Base-by-base conservation (phyloP, 2,329 filamentous ascomycete species). In the Microcyclospora pomicola region DNA sequence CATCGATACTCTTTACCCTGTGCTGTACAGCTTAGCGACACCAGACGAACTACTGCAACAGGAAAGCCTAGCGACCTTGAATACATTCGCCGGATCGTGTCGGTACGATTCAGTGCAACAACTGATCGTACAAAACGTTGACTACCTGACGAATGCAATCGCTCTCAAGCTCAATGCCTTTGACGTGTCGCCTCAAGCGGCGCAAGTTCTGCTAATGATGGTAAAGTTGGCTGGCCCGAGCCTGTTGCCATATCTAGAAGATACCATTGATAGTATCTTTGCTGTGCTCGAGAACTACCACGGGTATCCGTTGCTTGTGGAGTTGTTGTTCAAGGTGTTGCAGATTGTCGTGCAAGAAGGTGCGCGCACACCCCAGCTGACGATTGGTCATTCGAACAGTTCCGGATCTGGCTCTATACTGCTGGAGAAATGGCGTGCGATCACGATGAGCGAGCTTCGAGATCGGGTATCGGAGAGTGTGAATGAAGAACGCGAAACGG, bases 121-220 rank as follows among this genome's bases (percentile, higher is more conserved):
- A 12, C 66, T 98, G 46, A 79, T 98, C 30, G 73, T 96, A 19
- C 77, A 82, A 37, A 98, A 98, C 43, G 87, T 85, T 12, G 91
- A 98, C 59, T 98, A 98, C 57, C 82, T 98, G 61, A 80, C 96
- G 43, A 96, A 96, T 54, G 84, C 91, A 0, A 76, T 98, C 12
- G 84, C 83, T 0, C 62, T 96, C 42, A 82, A 86, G 44, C 71
- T 98, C 6, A 95, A 94, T 50, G 84, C 83, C 0, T 84, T 95
- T 46, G 86, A 95, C 46, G 80, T 96, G 37, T 88, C 86, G 0
- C 87, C 88, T 1, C 82, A 93, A 45, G 86, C 85, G 2, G 86
- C 87, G 2, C 82, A 88, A 48, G 91, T 96, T 2, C 62, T 98
- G 35, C 72, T 81, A 6, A 95, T 98, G 87, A 92, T 96, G 82